phyloP scores from a whole-genome alignment of 1,284 basidiomycete species.

The Phenoliferia sp. region DNA sequence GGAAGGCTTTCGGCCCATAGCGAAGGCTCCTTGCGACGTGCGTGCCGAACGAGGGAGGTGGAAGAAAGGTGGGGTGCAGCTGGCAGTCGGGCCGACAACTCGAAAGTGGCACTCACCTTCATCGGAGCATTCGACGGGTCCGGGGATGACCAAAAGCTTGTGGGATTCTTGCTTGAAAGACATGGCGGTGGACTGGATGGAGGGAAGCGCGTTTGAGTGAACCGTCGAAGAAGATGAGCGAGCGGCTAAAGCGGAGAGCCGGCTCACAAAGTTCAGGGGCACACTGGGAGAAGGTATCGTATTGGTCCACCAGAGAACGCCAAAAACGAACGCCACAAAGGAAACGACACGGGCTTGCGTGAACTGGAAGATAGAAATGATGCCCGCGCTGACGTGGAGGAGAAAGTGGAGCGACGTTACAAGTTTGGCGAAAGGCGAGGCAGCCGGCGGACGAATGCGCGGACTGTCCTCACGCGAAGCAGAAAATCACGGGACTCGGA shows the following conservation, averaged over 20 bases:
- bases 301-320: not conserved
- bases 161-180: not conserved
- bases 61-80: not conserved
- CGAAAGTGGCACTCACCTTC: constrained; percentile 53
- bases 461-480: too few species aligned
- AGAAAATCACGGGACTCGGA: too few species aligned
- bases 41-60: not conserved
- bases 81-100: too few species aligned
- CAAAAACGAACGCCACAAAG: not conserved
- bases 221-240: too few species aligned
- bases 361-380: not conserved
- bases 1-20: not conserved
- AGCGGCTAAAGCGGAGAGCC: too few species aligned
- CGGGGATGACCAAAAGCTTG: constrained; percentile 55
- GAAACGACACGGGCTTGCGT: not conserved
- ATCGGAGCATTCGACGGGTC: constrained; percentile 74
- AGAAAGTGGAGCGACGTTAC: too few species aligned
- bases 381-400: too few species aligned
- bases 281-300: too few species aligned
- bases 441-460: too few species aligned
- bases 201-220: not conserved
- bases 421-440: too few species aligned
- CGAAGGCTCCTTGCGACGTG: not conserved
- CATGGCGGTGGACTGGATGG: not conserved
- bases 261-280: too few species aligned